Evolutionary conservation across 2,329 filamentous ascomycete species (phyloP), one percentile per base, ranked within the genome.

Genomic region (Alternaria arbusti): DNA sequence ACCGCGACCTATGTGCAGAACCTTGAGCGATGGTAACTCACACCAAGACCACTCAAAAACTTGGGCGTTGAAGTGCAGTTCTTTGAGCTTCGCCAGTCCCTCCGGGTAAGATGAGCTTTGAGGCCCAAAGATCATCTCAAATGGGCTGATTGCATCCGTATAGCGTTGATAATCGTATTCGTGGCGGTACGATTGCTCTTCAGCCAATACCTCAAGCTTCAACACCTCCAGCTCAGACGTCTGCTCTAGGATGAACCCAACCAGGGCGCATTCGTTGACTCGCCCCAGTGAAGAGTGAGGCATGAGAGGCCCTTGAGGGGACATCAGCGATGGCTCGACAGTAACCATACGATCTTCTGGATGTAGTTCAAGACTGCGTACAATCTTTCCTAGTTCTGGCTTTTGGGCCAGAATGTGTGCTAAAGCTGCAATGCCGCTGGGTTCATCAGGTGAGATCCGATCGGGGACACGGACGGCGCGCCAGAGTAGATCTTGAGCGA

Each of bases 11-110:
- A 49, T 26, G 23, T 15, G 23, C 23, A 49, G 6, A 11, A 22
- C 9, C 20, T 28, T 15, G 5, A 49, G 46, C 46, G 46, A 49
- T 26, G 46, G 23, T 49, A 28, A 26, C 23, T 49, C 46, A 28
- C 56, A 58, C 23, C 56, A 45, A 30, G 56, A 22, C 32, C 22
- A 43, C n/a, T 40, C 36, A 23, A 43, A 51, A n/a, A n/a, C 32
- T 22, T 51, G 40, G 6, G 20, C 46, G 25, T 52, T 20, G 30
- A 44, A 44, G 46, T 58, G 46, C 30, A 47, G 32, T 30, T 58
- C 45, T 28, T 51, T 30, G 40, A 58, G 55, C 46, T 58, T 58
- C 46, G n/a, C 25, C 30, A 58, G 23, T 40, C 32, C 32, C 32
- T 36, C 32, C 15, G 32, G 32, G 32, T 36, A 36, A n/a, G 32